Evolutionary conservation across 805 yeast species (phyloP).

Genomic region (Teunomyces gatunensis): DNA sequence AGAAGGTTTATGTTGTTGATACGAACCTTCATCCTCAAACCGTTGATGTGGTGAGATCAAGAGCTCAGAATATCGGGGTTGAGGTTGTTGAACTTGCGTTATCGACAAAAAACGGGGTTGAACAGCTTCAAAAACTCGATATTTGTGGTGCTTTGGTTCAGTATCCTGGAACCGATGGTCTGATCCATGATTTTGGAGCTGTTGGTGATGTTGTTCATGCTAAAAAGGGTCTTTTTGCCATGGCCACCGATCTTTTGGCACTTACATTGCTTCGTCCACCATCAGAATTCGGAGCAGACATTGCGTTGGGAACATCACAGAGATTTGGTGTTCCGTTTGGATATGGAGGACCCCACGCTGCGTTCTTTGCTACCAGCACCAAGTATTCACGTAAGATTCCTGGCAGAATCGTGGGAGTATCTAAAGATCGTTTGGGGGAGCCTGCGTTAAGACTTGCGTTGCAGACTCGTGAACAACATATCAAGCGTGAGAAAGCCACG

Average conservation of each 20-base stretch:
- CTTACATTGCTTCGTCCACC: conserved; percentile 85
- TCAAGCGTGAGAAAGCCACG: conserved; percentile 95
- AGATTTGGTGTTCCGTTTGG: conserved; percentile 98
- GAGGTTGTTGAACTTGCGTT: conserved; percentile 60
- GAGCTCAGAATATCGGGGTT: conserved; percentile 74
- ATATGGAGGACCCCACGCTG: conserved; percentile 99
- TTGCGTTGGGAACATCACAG: conserved; percentile 89
- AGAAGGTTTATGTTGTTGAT: conserved; percentile 68
- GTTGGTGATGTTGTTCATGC: conserved; percentile 67
- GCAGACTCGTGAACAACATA: conserved; percentile 98
- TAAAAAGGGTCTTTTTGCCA: conserved; percentile 72
- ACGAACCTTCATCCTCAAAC: conserved; percentile 82
- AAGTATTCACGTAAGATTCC: conserved; percentile 89
- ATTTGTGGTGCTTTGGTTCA: conserved; percentile 85
- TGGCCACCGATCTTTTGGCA: conserved; percentile 91
- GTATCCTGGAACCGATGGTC: conserved; percentile 88
- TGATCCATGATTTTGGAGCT: conserved; percentile 45
- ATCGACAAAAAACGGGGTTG: conserved; percentile 30
- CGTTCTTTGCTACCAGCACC: conserved; percentile 86
- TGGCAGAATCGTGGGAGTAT: conserved; percentile 90
- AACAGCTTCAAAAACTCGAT: conserved; percentile 21
- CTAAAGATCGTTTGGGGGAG: conserved; percentile 87
- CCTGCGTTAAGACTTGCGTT: conserved; percentile 89
- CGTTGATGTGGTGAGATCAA: conserved; percentile 67
- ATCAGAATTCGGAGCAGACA: conserved; percentile 82